A percentile compares a stretch with the other conserved stretches of the same genome.
Evolutionary conservation across 2,329 filamentous ascomycete genomes (phyloP).

Genomic region (Mycosphaerella sp.): DNA sequence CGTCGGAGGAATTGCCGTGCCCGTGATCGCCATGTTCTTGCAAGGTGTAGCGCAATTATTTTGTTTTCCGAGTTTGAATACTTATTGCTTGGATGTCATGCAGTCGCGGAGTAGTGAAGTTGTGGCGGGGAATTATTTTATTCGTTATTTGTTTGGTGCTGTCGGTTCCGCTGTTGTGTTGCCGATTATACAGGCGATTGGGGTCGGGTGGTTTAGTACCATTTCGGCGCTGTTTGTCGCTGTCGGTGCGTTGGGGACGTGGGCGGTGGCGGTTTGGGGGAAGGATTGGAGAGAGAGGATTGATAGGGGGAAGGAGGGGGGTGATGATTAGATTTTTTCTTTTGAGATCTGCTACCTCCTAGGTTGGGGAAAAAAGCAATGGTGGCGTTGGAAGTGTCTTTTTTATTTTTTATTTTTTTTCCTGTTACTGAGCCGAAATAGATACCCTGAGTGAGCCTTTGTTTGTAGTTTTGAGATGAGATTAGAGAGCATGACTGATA

Average conservation of each 20-base stretch:
- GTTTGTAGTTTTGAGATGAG: no score
- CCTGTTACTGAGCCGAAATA: no score
- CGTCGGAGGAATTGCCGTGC: slow-evolving; percentile 53
- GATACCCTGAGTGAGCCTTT: no score
- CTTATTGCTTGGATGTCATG: slow-evolving; percentile 79
- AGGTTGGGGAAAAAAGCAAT: no score
- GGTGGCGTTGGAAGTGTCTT: no score
- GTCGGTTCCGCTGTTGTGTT: slow-evolving; percentile 64
- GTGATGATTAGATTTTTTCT: slow-evolving; percentile 1
- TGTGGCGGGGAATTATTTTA: slow-evolving; percentile 67
- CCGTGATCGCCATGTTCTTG: slow-evolving; percentile 66
- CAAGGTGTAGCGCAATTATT: slow-evolving; percentile 70
- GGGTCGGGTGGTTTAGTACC: slow-evolving; percentile 75
- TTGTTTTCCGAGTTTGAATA: slow-evolving; percentile 68
- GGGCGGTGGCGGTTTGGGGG: slow-evolving; percentile 36
- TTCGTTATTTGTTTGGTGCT: slow-evolving; percentile 69
- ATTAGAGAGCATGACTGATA: no score
- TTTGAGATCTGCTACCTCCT: no score
- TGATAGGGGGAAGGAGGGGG: slow-evolving; percentile 14
- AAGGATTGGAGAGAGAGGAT: slow-evolving; percentile 23
- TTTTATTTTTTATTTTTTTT: no score
- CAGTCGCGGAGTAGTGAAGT: slow-evolving; percentile 64
- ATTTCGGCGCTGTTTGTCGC: slow-evolving; percentile 56
- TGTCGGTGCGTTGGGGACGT: slow-evolving; percentile 38
- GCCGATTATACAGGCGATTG: slow-evolving; percentile 65